Evolutionary conservation across 1,139 yeast species (phyloP).

Genomic region (Zygosaccharomyces pseudobailii): DNA sequence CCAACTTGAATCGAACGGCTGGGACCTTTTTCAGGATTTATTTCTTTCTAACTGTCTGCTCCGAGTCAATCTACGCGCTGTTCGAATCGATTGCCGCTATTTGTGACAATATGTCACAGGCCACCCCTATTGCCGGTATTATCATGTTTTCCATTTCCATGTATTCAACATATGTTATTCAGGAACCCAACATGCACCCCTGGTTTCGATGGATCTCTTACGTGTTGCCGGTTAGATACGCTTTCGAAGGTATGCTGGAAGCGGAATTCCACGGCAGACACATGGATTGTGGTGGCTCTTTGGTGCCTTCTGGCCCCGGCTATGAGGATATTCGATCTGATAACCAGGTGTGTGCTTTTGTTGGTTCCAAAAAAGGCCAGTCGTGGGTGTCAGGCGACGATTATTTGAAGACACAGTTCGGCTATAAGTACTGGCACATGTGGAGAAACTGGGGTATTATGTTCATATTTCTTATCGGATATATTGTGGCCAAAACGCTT

Average conservation of each 20-base stretch:
- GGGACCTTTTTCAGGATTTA: slow-evolving; percentile 51
- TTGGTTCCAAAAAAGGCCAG: slow-evolving; percentile 41
- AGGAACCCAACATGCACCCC: slow-evolving; percentile 55
- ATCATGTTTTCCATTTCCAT: slow-evolving; percentile 44
- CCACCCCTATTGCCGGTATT: slow-evolving; percentile 50
- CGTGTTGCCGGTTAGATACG: slow-evolving; percentile 52
- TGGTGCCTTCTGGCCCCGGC: slow-evolving; percentile 51
- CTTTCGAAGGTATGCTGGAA: slow-evolving; percentile 53
- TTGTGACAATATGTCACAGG: slow-evolving; percentile 44
- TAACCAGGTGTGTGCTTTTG: slow-evolving; percentile 48
- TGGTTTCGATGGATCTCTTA: slow-evolving; percentile 65
- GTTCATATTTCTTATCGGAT: slow-evolving; percentile 40
- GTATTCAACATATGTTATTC: slow-evolving; percentile 55
- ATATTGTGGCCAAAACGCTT: slow-evolving; percentile 36
- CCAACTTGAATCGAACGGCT: slow-evolving; percentile 47
- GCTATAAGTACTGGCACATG: slow-evolving; percentile 39
- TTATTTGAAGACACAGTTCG: slow-evolving; percentile 38
- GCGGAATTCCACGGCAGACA: slow-evolving; percentile 53
- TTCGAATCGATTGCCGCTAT: slow-evolving; percentile 50
- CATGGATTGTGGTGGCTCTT: slow-evolving; percentile 45
- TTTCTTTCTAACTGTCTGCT: slow-evolving; percentile 41
- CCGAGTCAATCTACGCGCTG: slow-evolving; percentile 42
- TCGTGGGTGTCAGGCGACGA: slow-evolving; percentile 44
- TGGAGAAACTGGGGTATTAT: slow-evolving; percentile 54
- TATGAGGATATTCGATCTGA: slow-evolving; percentile 40